A percentile compares a stretch with the other conserved stretches of the same genome.
phyloP scores from a whole-genome alignment of 2,329 filamentous ascomycete genomes.

The Aureobasidium vineae region DNA sequence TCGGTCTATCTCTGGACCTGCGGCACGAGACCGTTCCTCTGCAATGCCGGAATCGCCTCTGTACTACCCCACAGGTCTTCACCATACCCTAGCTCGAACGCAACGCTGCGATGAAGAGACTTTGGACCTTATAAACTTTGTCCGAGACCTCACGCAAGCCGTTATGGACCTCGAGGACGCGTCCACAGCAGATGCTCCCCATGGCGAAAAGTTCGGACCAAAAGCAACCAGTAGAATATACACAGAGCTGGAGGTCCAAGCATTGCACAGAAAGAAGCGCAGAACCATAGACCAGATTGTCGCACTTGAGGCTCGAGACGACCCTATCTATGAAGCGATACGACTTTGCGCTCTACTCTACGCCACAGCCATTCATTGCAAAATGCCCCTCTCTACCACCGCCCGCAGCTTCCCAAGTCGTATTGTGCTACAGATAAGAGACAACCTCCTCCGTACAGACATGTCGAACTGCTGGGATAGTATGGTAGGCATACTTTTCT shows the following conservation, averaged over 20 bases:
- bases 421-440: slow-evolving; percentile 30
- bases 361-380: slow-evolving; percentile 32
- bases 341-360: slow-evolving; percentile 35
- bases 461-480: slow-evolving; percentile 37
- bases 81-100: slow-evolving; percentile 5
- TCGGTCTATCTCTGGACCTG: not conserved
- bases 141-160: slow-evolving; percentile 11
- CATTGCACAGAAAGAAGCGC: not conserved
- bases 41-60: slow-evolving; percentile 20
- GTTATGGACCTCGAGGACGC: not conserved
- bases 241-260: not conserved
- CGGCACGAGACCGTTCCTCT: not conserved
- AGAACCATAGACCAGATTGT: not conserved
- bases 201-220: not conserved
- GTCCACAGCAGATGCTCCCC: not conserved
- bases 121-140: not conserved
- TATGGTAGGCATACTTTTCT: slow-evolving; percentile 39
- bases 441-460: slow-evolving; percentile 33
- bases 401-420: not conserved
- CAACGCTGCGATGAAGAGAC: slow-evolving; percentile 11
- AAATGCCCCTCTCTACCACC: slow-evolving; percentile 31
- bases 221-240: not conserved
- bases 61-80: slow-evolving; percentile 1
- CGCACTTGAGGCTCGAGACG: not conserved
- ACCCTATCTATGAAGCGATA: slow-evolving; percentile 34